Evolutionary conservation across 2,329 filamentous ascomycete species (phyloP).

Genomic region (Monascus ruber): DNA sequence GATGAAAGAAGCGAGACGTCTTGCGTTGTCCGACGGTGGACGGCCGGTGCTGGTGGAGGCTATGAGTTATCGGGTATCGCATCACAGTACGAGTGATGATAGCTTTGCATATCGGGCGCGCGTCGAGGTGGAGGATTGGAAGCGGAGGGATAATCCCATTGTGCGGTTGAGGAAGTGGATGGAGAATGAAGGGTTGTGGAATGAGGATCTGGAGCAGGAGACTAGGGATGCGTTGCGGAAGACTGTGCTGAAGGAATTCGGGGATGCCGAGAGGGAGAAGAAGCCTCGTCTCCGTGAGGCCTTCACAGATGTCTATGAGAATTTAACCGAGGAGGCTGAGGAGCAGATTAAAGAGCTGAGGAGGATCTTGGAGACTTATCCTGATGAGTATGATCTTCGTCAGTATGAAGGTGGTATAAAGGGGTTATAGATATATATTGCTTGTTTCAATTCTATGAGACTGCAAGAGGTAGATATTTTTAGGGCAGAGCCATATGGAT

Average conservation of each 20-base stretch:
- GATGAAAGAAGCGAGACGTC: constrained; percentile 61
- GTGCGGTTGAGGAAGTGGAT: constrained; percentile 81
- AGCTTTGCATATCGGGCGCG: constrained; percentile 90
- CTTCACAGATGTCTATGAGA: constrained; percentile 84
- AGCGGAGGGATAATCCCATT: constrained; percentile 77
- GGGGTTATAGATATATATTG: constrained; percentile 36
- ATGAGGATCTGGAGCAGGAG: constrained; percentile 69
- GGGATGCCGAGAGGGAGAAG: constrained; percentile 51
- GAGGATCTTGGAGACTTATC: constrained; percentile 72
- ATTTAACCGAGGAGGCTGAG: constrained; percentile 66
- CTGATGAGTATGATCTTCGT: constrained; percentile 77
- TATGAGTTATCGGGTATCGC: constrained; percentile 95
- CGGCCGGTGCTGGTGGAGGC: constrained; percentile 81
- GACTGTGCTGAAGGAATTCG: constrained; percentile 73
- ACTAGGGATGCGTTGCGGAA: constrained; percentile 55
- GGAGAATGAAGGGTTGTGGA: constrained; percentile 72
- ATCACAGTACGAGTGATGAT: constrained; percentile 95
- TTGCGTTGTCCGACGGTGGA: constrained; percentile 71
- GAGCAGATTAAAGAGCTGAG: constrained; percentile 66
- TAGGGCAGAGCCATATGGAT: too few species aligned
- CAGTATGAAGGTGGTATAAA: constrained; percentile 64
- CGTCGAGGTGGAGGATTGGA: constrained; percentile 93
- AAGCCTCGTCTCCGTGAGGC: constrained; percentile 42
- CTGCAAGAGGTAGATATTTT: too few species aligned
- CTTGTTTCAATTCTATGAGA: too few species aligned